Evolutionary conservation across 345 rosid species (phyloP).

Genomic region (Eucalyptus pumila): DNA sequence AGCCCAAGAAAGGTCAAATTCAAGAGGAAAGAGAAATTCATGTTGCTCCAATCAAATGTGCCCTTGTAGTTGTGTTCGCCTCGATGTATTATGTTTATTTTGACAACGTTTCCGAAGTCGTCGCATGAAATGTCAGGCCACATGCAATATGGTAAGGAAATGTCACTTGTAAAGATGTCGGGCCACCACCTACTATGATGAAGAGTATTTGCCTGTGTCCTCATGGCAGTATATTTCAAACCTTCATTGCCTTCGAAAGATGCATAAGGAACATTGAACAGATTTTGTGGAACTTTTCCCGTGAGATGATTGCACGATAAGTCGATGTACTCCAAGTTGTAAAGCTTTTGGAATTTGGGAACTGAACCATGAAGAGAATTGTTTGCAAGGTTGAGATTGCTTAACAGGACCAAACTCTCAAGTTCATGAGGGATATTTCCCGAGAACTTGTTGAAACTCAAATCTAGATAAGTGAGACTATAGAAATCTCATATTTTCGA

Average conservation of each 20-base stretch:
- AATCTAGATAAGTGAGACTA: not conserved
- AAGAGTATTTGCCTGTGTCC: no score
- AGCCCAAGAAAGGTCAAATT: not conserved
- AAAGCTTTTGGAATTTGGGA: not conserved
- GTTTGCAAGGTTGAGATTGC: not conserved
- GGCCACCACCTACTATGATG: not conserved
- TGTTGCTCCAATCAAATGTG: not conserved
- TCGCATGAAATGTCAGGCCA: not conserved
- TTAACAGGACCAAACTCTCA: not conserved
- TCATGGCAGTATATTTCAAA: not conserved
- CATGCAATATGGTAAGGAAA: not conserved
- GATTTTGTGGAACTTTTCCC: not conserved
- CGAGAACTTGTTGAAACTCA: not conserved
- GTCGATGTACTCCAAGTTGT: not conserved
- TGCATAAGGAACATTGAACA: not conserved
- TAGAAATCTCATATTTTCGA: not conserved
- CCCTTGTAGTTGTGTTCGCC: no score
- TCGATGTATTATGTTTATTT: no score
- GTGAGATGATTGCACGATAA: not conserved
- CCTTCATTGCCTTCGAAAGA: not conserved
- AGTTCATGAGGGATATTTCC: not conserved
- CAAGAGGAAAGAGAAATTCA: not conserved
- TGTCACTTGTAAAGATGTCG: not conserved
- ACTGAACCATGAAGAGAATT: not conserved
- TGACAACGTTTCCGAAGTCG: not conserved